Conservation (phyloP, 2,329 filamentous ascomycete species). For the Ceratocystis huliohia region DNA sequence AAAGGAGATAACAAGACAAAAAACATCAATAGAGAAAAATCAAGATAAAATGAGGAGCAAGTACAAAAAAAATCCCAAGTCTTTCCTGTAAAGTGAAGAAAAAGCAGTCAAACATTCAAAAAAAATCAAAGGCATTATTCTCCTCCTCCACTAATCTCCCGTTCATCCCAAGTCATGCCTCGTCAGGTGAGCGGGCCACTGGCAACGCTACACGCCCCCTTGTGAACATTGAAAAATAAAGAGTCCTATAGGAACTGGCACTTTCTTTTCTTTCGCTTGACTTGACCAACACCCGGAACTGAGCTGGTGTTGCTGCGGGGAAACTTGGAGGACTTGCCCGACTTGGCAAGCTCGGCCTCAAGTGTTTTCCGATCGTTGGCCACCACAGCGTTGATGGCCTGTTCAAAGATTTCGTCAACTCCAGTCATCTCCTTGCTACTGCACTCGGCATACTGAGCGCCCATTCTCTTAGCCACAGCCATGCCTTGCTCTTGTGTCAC, state of each 20-base stretch:
- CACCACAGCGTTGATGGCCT: constrained; percentile 80
- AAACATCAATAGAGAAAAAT: constrained; percentile 19
- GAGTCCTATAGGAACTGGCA: constrained; percentile 61
- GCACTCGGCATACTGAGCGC: constrained; percentile 92
- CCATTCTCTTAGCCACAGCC: constrained; percentile 83
- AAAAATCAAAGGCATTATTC: constrained; percentile 18
- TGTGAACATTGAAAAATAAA: constrained; percentile 13
- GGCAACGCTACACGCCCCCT: background rate
- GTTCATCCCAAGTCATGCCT: constrained; percentile 11
- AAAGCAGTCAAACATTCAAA: constrained; percentile 18
- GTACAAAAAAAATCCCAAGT: constrained; percentile 23
- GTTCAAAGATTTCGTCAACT: constrained; percentile 91
- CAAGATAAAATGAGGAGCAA: constrained; percentile 25
- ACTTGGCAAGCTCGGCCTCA: constrained; percentile 36
- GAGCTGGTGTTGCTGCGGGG: constrained; percentile 31
- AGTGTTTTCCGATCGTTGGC: constrained; percentile 59
- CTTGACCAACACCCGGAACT: constrained; percentile 28
- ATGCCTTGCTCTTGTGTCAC: constrained; percentile 85
- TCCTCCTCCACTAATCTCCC: constrained; percentile 1
- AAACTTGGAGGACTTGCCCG: constrained; percentile 28
- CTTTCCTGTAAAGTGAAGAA: constrained; percentile 12
- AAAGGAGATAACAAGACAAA: constrained; percentile 18
- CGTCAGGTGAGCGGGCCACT: constrained; percentile 7
- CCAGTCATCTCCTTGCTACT: constrained; percentile 95
- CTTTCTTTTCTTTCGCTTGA: constrained; percentile 73